Percentiles rank a stretch among this genome's conserved stretches.
Conservation (phyloP, 768 basidiomycete genomes). For the Collybiopsis luxurians region DNA sequence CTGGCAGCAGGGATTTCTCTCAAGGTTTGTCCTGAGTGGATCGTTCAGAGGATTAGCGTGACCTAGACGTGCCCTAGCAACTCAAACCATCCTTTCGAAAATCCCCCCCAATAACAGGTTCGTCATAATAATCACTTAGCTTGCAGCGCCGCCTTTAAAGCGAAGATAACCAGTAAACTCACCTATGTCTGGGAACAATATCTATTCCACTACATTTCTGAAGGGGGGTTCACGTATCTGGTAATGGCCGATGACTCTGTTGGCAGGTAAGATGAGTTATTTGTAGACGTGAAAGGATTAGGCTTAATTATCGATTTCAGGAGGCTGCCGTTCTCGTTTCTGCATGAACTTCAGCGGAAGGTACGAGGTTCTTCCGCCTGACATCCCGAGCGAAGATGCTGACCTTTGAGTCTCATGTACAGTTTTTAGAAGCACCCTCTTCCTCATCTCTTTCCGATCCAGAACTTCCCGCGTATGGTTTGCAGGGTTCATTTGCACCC, state of each 20-base stretch:
- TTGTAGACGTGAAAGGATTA: neutral
- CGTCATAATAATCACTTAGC: conserved; percentile 28
- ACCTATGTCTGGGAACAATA: conserved; percentile 93
- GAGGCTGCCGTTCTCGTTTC: conserved; percentile 92
- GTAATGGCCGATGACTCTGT: conserved; percentile 95
- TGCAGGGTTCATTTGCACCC: conserved; percentile 72
- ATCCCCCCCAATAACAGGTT: conserved; percentile 88
- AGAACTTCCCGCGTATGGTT: conserved; percentile 55
- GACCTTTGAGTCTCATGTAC: conserved; percentile 8
- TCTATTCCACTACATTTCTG: conserved; percentile 91
- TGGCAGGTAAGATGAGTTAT: conserved; percentile 58
- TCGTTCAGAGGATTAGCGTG: neutral
- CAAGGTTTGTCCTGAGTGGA: conserved; percentile 54
- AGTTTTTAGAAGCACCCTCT: conserved; percentile 65
- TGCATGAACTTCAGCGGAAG: conserved; percentile 82
- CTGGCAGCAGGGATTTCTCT: conserved; percentile 82
- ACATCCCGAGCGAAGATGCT: neutral
- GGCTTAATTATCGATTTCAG: conserved; percentile 32
- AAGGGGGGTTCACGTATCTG: conserved; percentile 82
- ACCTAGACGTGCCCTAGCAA: conserved; percentile 42
- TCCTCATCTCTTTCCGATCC: conserved; percentile 55
- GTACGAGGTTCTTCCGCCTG: conserved; percentile 27
- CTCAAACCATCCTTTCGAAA: conserved; percentile 87
- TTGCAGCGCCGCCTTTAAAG: neutral
- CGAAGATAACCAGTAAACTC: conserved; percentile 51